Base-by-base conservation (phyloP, 371 early-diverging fungal species). In the Lichtheimia hyalospora region DNA sequence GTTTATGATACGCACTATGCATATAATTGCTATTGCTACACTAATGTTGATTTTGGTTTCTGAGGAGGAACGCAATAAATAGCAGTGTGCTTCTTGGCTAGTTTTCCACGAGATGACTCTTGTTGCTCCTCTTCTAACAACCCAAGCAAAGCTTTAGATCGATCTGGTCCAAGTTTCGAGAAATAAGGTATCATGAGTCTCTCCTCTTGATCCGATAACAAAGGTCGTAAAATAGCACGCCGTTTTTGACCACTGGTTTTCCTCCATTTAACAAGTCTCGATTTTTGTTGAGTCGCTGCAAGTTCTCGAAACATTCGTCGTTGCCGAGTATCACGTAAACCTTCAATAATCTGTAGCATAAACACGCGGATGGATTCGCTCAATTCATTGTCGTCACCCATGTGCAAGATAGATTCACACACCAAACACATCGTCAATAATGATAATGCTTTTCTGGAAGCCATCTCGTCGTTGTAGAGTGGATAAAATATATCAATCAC, bases 341-440 rank as follows among this genome's bases (percentile, higher is more conserved):
- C 66, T 46, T 66, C 61, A 6, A 61, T 56, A 20, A 66, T 61
- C 53, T 66, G 66, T 13, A 66, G 56, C 23, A 61, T 23, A 12
- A 57, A 40, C 20, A 66, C 61, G 6, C 66, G 66, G 14, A 66
- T 34, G 12, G 54, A 16, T 16, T 66, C 61, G 16, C 44, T 39
- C 15, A 54, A 52, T 28, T 51, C 64, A 16, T 52, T 16, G 14
- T 49, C 40, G 8, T 57, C 20, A 8, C 34, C 34, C 5, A 40
- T 5, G 1, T 43, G 46, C 40, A 54, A n/a, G 18, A 53, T 54
- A 14, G 48, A 53, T 20, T 64, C 20, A 52, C 65, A 64, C 28
- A 66, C n/a, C 42, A 53, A 16, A 28, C 57, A 57, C 7, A 66
- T 46, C 5, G 61, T 49, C 18, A 66, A 50, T 16, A 66, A 25